Evolutionary conservation across 176 grass and related monocot genomes (phyloP).

Genomic region (Carex parvula): DNA sequence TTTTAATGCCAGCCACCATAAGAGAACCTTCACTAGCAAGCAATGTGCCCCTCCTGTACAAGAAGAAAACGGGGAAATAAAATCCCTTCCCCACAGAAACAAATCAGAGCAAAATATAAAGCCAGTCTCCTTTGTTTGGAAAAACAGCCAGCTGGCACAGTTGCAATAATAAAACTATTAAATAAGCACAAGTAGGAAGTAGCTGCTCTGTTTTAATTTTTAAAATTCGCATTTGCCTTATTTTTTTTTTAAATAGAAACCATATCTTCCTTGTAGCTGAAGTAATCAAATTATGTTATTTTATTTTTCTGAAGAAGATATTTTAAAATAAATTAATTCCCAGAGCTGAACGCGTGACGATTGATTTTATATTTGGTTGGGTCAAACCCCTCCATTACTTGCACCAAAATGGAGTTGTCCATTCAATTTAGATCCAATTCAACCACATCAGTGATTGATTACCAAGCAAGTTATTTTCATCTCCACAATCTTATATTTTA

Average conservation of each 20-base stretch:
- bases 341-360: not conserved
- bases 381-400: not conserved
- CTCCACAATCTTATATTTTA: too few relatives aligned
- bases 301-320: not conserved
- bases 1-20: not conserved
- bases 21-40: not conserved
- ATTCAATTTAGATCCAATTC: not conserved
- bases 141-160: not conserved
- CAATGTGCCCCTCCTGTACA: not conserved
- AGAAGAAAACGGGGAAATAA: not conserved
- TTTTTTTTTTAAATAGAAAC: not conserved
- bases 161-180: not conserved
- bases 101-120: not conserved
- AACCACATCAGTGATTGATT: not conserved
- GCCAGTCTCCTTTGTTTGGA: too few relatives aligned
- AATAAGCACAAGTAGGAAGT: not conserved
- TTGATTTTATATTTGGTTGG: not conserved
- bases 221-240: not conserved
- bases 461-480: not conserved
- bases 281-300: not conserved
- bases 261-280: constrained; percentile 2
- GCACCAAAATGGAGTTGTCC: not conserved
- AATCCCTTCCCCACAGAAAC: not conserved
- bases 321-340: not conserved
- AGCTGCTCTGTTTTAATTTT: not conserved